Conservation (phyloP, 306 rosid genomes). For the Elaeagnus macrophylla region DNA sequence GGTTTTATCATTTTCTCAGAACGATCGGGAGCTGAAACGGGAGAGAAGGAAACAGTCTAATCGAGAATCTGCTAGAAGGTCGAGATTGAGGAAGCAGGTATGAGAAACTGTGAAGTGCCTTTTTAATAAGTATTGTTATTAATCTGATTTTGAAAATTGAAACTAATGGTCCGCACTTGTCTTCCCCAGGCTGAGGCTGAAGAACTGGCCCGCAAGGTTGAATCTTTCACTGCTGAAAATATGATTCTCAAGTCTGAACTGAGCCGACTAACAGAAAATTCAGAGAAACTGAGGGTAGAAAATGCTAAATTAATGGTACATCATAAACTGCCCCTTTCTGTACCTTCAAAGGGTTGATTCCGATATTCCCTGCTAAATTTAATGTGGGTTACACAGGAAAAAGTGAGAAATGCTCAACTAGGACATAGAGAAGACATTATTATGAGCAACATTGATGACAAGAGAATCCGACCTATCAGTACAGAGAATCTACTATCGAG, state of each 20-base stretch:
- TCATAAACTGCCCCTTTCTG: neutral
- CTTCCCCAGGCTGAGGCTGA: conserved; percentile 72
- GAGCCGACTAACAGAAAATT: conserved; percentile 45
- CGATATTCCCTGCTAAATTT: neutral
- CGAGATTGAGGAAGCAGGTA: conserved; percentile 99
- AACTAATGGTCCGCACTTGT: conserved; percentile 13
- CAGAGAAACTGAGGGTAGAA: conserved; percentile 64
- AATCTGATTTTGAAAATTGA: neutral
- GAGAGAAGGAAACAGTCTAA: conserved; percentile 97
- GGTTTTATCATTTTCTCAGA: conserved; percentile 35
- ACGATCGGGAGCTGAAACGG: conserved; percentile 76
- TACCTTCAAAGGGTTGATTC: neutral
- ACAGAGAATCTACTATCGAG: conserved; percentile 68
- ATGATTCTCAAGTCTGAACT: conserved; percentile 55
- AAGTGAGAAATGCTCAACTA: conserved; percentile 44
- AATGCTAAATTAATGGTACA: conserved; percentile 61
- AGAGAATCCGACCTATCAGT: conserved; percentile 48
- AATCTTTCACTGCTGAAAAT: conserved; percentile 50
- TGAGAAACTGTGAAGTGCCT: neutral
- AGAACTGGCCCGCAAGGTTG: conserved; percentile 69
- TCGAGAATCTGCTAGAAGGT: conserved; percentile 96
- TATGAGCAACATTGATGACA: conserved; percentile 38
- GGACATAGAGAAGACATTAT: conserved; percentile 48
- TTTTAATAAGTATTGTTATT: neutral
- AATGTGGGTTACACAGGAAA: conserved; percentile 42